Evolutionary conservation across 2,329 filamentous ascomycete genomes (phyloP).

Genomic region (Paecilomyces dactylethromorphus): DNA sequence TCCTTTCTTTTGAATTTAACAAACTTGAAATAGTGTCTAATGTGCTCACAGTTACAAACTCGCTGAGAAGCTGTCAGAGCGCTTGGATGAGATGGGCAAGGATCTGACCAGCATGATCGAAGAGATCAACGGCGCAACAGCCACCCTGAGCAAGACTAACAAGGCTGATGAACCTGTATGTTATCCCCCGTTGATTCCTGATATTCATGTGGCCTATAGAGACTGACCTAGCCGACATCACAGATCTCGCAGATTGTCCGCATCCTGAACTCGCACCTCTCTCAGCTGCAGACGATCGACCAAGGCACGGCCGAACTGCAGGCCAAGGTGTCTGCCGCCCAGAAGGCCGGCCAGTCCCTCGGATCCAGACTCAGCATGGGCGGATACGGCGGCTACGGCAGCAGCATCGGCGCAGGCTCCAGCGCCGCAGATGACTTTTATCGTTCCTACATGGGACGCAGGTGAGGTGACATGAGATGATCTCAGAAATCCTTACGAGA

Average conservation of each 20-base stretch:
- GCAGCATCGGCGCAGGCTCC: slow-evolving; percentile 38
- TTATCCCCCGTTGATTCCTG: slow-evolving; percentile 21
- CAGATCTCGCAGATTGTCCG: slow-evolving; percentile 92
- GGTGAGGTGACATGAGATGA: slow-evolving; percentile 36
- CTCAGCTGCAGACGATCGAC: slow-evolving; percentile 90
- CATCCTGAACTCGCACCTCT: slow-evolving; percentile 87
- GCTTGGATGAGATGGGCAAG: slow-evolving; percentile 87
- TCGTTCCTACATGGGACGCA: slow-evolving; percentile 73
- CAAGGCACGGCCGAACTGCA: slow-evolving; percentile 74
- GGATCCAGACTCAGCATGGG: slow-evolving; percentile 28
- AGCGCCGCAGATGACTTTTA: slow-evolving; percentile 86
- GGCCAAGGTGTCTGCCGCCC: slow-evolving; percentile 72
- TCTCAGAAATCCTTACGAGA: background rate
- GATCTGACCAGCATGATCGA: slow-evolving; percentile 95
- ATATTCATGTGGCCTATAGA: background rate
- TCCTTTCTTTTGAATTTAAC: background rate
- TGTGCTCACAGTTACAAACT: slow-evolving; percentile 61
- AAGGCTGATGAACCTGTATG: slow-evolving; percentile 82
- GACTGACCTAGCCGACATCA: slow-evolving; percentile 8
- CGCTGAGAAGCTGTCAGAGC: slow-evolving; percentile 85
- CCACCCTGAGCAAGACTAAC: slow-evolving; percentile 78
- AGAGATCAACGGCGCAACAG: slow-evolving; percentile 92
- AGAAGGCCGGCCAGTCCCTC: slow-evolving; percentile 63
- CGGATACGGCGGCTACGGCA: slow-evolving; percentile 35
- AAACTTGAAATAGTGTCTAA: slow-evolving; percentile 12